A percentile compares a stretch with the other conserved stretches of the same genome.
Conservation (phyloP, 768 basidiomycete species). For the Boletus rex-veris region DNA sequence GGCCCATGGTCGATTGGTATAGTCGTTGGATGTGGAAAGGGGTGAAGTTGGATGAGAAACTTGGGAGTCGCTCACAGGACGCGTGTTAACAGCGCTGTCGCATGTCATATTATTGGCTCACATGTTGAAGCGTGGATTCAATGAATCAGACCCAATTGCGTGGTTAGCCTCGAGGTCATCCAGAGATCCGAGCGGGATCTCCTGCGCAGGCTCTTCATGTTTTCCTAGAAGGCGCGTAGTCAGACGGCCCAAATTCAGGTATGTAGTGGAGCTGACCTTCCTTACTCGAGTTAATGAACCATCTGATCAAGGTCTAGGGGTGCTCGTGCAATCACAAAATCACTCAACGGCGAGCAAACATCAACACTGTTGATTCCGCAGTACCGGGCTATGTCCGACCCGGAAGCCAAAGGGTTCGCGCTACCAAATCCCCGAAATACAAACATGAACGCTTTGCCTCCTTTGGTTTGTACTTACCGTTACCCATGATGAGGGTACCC, state of each 20-base stretch:
- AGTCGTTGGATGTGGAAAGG: constrained; percentile 7
- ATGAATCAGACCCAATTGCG: background rate
- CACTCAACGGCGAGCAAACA: background rate
- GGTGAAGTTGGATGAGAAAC: background rate
- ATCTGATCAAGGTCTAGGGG: background rate
- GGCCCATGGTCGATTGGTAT: constrained; percentile 20
- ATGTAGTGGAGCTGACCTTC: background rate
- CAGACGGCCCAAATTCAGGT: too few relatives aligned
- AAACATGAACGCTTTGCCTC: background rate
- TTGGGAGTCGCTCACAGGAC: background rate
- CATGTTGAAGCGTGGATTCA: constrained; percentile 1
- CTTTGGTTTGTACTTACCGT: background rate
- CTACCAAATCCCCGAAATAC: background rate
- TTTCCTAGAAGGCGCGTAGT: too few relatives aligned
- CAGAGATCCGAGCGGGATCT: background rate
- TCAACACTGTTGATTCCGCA: background rate
- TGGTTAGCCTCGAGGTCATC: background rate
- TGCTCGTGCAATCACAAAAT: background rate
- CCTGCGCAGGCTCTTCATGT: background rate
- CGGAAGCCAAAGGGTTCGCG: background rate
- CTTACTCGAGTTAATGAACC: background rate
- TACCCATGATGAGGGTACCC: background rate
- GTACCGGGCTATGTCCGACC: background rate
- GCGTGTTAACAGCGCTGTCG: constrained; percentile 10
- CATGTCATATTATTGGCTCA: background rate